Evolutionary conservation across 2,329 filamentous ascomycete species (phyloP), one percentile per base, ranked within the genome.

Genomic region (Nigrospora oryzae): DNA sequence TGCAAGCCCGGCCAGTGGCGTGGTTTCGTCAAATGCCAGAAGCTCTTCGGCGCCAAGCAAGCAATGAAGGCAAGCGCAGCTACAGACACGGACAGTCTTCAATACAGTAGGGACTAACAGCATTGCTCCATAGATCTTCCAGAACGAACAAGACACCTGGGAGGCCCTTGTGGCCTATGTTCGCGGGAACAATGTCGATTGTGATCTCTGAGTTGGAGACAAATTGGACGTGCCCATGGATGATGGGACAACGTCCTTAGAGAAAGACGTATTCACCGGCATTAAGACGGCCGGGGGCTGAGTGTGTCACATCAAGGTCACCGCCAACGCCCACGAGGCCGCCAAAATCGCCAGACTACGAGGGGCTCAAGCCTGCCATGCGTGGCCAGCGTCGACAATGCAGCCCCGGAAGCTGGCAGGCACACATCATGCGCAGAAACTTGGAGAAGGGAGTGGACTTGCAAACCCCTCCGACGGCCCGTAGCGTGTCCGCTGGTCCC

Each of bases 201-300:
- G 50, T 34, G 50, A 52, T 31, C 49, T 52, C 33, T 51, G 50
- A 49, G 50, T 52, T 4, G 50, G 50, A 15, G 43, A 52, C 36
- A 52, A 48, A n/a, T 42, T 52, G 12, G 50, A 52, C 42, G 48
- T 52, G 17, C 46, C 50, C 15, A 40, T 52, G 36, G 50, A 49
- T n/a, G 11, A 31, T 12, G 50, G 47, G 31, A 44, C 39, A 5
- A 49, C 50, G 15, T 42, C 30, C 11, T 15, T 41, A 19, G 42
- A 44, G 13, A 34, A 34, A 12, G 39, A 43, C 19, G 19, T 42
- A 2, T 46, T 46, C 30, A 33, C 42, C 13, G 23, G 40, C 15
- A 46, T 46, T 35, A 36, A 38, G 31, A 44, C 46, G 4, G 50
- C 50, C 10, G 50, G 48, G 12, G 50, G 50, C 16, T 40, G 44